These are phyloP conservation scores for Borovskyia barvae DNA, from an alignment of 208 protist genomes.

Conservation along the genomic window DNA sequence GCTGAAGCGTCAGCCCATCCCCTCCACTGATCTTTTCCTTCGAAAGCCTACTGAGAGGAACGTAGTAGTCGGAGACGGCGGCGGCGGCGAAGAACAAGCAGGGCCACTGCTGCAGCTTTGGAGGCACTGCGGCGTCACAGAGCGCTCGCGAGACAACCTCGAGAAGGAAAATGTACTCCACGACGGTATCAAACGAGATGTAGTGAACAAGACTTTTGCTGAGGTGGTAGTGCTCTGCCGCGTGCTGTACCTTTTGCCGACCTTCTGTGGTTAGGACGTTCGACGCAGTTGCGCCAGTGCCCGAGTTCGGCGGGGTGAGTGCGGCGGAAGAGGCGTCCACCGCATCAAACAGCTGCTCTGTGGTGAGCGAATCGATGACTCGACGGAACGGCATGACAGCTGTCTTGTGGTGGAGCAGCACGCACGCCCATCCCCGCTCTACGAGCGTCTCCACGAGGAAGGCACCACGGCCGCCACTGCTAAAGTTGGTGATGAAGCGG, in stretches of 20 bases:
- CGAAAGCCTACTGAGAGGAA: conserved; percentile 54
- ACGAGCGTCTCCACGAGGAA: conserved; percentile 58
- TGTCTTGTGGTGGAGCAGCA: conserved; percentile 62
- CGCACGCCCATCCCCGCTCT: conserved; percentile 64
- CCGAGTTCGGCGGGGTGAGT: too few relatives aligned
- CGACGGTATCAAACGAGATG: conserved; percentile 69
- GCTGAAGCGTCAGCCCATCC: conserved; percentile 56
- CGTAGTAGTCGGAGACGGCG: conserved; percentile 84
- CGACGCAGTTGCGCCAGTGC: too few relatives aligned
- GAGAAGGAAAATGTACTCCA: conserved; percentile 82
- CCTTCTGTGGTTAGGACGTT: too few relatives aligned
- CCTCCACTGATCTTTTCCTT: conserved; percentile 79
- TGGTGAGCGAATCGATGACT: conserved; percentile 41
- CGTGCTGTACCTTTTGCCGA: conserved; percentile 12
- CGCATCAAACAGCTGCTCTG: conserved; percentile 43
- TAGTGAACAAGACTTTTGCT: conserved; percentile 39
- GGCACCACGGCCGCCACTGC: conserved; percentile 75
- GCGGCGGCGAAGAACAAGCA: conserved; percentile 76
- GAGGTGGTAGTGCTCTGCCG: conserved; percentile 29
- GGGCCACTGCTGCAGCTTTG: conserved; percentile 18
- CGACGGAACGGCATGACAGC: conserved; percentile 63
- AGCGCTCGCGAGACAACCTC: conserved; percentile 38
- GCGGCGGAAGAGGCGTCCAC: neutral
- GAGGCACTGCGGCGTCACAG: conserved; percentile 19
- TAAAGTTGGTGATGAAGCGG: conserved; percentile 86